phyloP scores from a whole-genome alignment of 805 yeast species.

The Kazachstania taianensis region DNA sequence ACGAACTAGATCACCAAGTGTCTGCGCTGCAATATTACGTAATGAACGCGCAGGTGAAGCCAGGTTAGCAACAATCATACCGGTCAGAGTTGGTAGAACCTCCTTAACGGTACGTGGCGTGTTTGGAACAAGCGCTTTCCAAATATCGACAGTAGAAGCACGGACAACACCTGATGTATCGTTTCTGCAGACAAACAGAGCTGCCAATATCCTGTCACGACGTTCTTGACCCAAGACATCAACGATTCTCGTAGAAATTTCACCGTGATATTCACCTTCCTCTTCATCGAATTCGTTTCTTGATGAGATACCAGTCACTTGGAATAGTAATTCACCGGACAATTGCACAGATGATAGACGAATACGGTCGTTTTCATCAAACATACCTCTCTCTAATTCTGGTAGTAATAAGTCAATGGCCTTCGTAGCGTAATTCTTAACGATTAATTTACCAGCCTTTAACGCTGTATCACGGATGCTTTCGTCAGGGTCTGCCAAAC shows the following conservation, averaged over 20 bases:
- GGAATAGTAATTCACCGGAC: constrained; percentile 89
- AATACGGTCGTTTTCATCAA: constrained; percentile 74
- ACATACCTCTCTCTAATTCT: constrained; percentile 82
- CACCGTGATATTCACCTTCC: constrained; percentile 35
- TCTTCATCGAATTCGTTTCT: constrained; percentile 53
- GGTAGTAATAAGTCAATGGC: constrained; percentile 92
- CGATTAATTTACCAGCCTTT: constrained; percentile 87
- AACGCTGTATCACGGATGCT: constrained; percentile 80
- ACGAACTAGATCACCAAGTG: constrained; percentile 89
- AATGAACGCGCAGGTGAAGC: constrained; percentile 74
- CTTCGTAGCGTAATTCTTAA: constrained; percentile 79
- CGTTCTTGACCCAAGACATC: constrained; percentile 80
- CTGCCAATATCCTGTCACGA: constrained; percentile 74
- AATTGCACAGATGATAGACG: constrained; percentile 90
- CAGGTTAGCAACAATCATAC: constrained; percentile 67
- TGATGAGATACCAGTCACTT: constrained; percentile 82
- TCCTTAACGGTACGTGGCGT: constrained; percentile 93
- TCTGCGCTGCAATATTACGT: constrained; percentile 82
- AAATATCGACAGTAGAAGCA: constrained; percentile 80
- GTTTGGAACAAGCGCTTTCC: constrained; percentile 94
- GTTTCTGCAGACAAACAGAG: constrained; percentile 88
- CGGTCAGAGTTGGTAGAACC: constrained; percentile 74
- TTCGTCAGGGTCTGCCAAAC: constrained; percentile 84
- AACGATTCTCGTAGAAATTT: constrained; percentile 52
- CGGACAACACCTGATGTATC: constrained; percentile 84